Evolutionary conservation across 2,329 filamentous ascomycete genomes (phyloP).

Genomic region (Claviceps quebecensis): DNA sequence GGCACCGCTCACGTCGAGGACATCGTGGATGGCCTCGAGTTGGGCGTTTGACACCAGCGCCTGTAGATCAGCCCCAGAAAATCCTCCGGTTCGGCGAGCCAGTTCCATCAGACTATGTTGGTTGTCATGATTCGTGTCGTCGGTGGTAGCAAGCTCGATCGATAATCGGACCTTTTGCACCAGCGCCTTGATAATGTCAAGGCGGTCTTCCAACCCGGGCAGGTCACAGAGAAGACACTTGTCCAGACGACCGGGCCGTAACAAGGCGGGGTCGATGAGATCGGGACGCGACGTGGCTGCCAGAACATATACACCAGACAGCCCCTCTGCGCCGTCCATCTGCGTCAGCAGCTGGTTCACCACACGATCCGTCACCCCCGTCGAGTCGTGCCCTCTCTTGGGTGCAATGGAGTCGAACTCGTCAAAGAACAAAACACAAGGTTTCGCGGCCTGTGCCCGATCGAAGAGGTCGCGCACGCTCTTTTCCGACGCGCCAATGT

Average conservation of each 20-base stretch:
- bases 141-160: slow-evolving; percentile 37
- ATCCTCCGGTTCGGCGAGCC: slow-evolving; percentile 69
- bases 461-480: slow-evolving; percentile 91
- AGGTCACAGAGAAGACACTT: slow-evolving; percentile 89
- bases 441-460: slow-evolving; percentile 74
- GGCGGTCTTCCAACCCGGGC: slow-evolving; percentile 62
- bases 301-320: slow-evolving; percentile 90
- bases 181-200: slow-evolving; percentile 81
- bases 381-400: slow-evolving; percentile 92
- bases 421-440: slow-evolving; percentile 95
- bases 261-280: slow-evolving; percentile 82
- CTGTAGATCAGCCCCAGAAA: slow-evolving; percentile 87
- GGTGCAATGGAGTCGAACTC: slow-evolving; percentile 97
- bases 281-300: slow-evolving; percentile 90
- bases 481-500: slow-evolving; percentile 96
- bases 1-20: slow-evolving; percentile 45
- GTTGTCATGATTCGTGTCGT: slow-evolving; percentile 32
- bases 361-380: slow-evolving; percentile 94
- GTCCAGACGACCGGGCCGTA: slow-evolving; percentile 83
- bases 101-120: slow-evolving; percentile 49
- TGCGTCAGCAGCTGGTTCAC: slow-evolving; percentile 97
- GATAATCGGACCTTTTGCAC: slow-evolving; percentile 65
- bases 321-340: slow-evolving; percentile 94
- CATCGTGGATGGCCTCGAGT: slow-evolving; percentile 89
- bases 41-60: slow-evolving; percentile 93